These are phyloP conservation scores for Alternaria sp. DNA, from an alignment of 2,329 filamentous ascomycete genomes.

Conservation along the genomic window DNA sequence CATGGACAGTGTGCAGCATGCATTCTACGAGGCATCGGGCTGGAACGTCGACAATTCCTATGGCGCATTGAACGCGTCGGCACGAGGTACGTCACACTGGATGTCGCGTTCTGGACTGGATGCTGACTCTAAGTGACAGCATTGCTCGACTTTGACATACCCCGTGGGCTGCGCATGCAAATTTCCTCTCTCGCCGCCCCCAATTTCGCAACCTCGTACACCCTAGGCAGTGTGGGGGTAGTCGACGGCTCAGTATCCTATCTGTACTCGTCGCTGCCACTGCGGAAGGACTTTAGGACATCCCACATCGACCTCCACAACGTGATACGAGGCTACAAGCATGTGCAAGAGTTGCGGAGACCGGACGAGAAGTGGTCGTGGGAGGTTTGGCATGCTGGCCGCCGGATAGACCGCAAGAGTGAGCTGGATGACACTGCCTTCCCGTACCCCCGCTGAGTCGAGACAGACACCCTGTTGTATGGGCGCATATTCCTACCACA, in stretches of 20 bases:
- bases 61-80: conserved; percentile 81
- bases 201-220: conserved; percentile 94
- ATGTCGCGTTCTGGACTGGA: conserved; percentile 9
- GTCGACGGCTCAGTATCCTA: conserved; percentile 98
- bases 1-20: conserved; percentile 94
- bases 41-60: conserved; percentile 96
- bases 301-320: conserved; percentile 76
- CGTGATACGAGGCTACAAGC: conserved; percentile 82
- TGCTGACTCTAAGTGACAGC: conserved; percentile 57
- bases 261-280: conserved; percentile 86
- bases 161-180: conserved; percentile 81
- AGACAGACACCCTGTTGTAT: conserved; percentile 69
- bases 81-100: conserved; percentile 66
- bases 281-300: conserved; percentile 72
- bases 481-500: conserved; percentile 82
- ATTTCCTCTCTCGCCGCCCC: conserved; percentile 90
- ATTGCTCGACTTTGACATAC: conserved; percentile 86
- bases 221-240: conserved; percentile 84
- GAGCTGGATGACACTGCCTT: conserved; percentile 17
- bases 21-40: conserved; percentile 83
- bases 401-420: conserved; percentile 58
- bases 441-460: conserved; percentile 25
- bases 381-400: conserved; percentile 62
- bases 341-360: conserved; percentile 70
- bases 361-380: conserved; percentile 60